Conservation (phyloP, 2,329 filamentous ascomycete species). For the Simplicillium sp. region DNA sequence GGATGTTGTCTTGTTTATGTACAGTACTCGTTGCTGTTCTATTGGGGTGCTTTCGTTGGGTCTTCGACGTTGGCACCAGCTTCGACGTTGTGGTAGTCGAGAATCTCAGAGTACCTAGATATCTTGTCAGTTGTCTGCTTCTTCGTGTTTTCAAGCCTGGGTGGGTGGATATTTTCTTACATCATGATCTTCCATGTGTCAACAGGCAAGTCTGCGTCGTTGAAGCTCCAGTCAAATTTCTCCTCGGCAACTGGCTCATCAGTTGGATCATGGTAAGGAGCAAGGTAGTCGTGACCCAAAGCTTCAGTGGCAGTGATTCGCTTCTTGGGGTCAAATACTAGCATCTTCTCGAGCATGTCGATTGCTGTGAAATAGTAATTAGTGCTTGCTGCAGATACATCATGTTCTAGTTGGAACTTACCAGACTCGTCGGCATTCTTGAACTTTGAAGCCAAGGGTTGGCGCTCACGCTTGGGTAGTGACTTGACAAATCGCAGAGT, state of each 20-base stretch:
- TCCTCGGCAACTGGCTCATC: constrained; percentile 93
- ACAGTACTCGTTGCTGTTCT: constrained; percentile 22
- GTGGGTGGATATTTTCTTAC: constrained; percentile 41
- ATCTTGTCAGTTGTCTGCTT: background rate
- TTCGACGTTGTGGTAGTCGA: constrained; percentile 96
- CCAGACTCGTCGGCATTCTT: constrained; percentile 84
- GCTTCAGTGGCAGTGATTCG: constrained; percentile 80
- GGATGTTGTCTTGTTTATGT: constrained; percentile 19
- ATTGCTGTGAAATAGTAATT: constrained; percentile 49
- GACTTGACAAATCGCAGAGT: constrained; percentile 96
- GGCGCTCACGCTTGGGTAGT: constrained; percentile 85
- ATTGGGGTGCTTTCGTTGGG: constrained; percentile 17
- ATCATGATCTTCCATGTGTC: constrained; percentile 99
- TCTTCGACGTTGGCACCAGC: constrained; percentile 30
- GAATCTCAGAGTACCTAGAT: constrained; percentile 90
- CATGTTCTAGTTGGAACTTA: constrained; percentile 30
- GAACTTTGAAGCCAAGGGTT: constrained; percentile 82
- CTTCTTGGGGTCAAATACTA: constrained; percentile 97
- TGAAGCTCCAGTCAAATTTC: constrained; percentile 99
- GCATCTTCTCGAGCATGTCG: constrained; percentile 90
- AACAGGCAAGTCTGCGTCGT: constrained; percentile 91
- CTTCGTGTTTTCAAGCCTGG: background rate
- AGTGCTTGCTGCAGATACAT: background rate
- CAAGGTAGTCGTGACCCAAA: constrained; percentile 84
- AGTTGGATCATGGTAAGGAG: constrained; percentile 93